Percentiles rank a stretch among this genome's conserved stretches.
These are phyloP conservation scores for Xylaria intraflava DNA, from an alignment of 495 filamentous ascomycete genomes.

Conservation along the genomic window DNA sequence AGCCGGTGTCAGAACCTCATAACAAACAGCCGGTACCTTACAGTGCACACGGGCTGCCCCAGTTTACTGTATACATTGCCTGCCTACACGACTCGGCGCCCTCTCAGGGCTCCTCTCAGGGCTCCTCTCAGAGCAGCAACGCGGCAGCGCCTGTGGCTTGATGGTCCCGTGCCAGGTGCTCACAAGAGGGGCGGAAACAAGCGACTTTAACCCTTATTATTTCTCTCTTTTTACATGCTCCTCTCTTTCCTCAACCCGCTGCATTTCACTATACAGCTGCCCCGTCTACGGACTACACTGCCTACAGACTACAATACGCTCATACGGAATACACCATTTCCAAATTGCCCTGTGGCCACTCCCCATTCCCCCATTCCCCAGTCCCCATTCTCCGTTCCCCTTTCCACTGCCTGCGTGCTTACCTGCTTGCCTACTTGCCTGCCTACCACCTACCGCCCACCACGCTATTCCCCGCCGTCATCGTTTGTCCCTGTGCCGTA, in stretches of 20 bases:
- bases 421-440: no score
- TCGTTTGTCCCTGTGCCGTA: background rate
- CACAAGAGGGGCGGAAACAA: conserved; percentile 6
- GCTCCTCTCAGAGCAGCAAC: no score
- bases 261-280: background rate
- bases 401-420: no score
- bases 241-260: background rate
- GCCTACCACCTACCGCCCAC: background rate
- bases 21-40: no score
- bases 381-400: background rate
- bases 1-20: no score
- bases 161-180: conserved; percentile 5
- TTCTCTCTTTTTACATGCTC: background rate
- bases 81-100: background rate
- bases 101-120: no score
- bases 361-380: background rate
- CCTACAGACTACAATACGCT: no score
- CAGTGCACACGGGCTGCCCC: no score
- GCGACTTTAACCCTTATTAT: background rate
- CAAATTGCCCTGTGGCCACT: background rate
- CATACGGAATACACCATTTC: background rate
- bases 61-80: no score
- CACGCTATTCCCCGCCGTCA: background rate
- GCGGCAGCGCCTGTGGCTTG: background rate
- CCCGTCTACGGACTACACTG: background rate